A percentile compares a stretch with the other conserved stretches of the same genome.
Conservation (phyloP, 1,139 yeast genomes). For the Taphrina communis region DNA sequence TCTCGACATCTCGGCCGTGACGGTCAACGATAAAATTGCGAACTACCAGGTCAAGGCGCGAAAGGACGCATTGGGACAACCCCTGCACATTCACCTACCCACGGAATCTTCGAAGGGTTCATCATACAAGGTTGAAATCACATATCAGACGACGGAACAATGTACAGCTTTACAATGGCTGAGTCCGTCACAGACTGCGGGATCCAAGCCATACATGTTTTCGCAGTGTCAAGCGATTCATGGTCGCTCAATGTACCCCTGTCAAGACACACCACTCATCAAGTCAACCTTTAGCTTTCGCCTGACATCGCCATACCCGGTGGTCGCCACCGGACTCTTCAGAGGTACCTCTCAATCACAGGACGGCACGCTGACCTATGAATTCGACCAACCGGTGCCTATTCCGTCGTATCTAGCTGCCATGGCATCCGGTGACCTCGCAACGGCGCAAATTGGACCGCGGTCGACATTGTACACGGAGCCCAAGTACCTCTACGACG, state of each 20-base stretch:
- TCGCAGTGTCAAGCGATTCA: conserved; percentile 93
- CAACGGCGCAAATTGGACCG: conserved; percentile 76
- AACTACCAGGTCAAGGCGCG: conserved; percentile 57
- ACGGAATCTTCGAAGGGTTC: conserved; percentile 43
- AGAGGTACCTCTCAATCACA: conserved; percentile 45
- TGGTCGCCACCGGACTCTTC: conserved; percentile 47
- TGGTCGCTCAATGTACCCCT: conserved; percentile 85
- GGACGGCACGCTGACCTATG: conserved; percentile 49
- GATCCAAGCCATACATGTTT: conserved; percentile 76
- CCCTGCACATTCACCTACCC: conserved; percentile 56
- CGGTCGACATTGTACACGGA: conserved; percentile 83
- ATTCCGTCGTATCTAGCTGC: conserved; percentile 86
- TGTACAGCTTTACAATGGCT: conserved; percentile 91
- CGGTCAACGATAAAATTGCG: conserved; percentile 55
- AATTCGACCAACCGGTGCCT: conserved; percentile 75
- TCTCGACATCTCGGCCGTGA: conserved; percentile 59
- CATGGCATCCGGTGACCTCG: conserved; percentile 81
- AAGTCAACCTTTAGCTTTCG: conserved; percentile 69
- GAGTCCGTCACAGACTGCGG: conserved; percentile 77
- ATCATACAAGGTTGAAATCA: conserved; percentile 55
- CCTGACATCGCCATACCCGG: conserved; percentile 58
- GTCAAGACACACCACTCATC: conserved; percentile 87
- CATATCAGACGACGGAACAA: conserved; percentile 68
- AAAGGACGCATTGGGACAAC: conserved; percentile 70
- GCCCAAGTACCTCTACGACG: conserved; percentile 68